Evolutionary conservation across 2,329 filamentous ascomycete genomes (phyloP).

Genomic region (Bipolaris sorokiniana): DNA sequence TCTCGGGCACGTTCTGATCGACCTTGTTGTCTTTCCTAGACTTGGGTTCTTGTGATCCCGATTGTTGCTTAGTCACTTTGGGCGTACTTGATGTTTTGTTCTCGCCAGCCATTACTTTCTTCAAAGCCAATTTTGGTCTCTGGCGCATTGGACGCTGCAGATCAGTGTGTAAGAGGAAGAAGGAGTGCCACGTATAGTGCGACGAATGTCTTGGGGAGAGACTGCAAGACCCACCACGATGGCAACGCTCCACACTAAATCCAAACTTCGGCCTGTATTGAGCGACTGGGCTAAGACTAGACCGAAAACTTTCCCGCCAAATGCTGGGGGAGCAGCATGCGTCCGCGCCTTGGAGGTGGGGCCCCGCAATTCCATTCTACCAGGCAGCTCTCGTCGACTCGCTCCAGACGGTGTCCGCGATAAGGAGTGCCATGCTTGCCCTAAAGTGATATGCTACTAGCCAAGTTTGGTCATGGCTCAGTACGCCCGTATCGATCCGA

Average conservation of each 20-base stretch:
- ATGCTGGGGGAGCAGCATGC: constrained; percentile 22
- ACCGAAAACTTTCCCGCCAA: constrained; percentile 19
- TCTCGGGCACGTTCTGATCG: constrained; percentile 22
- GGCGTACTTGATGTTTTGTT: constrained; percentile 17
- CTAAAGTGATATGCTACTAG: constrained; percentile 3
- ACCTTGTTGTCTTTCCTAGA: constrained; percentile 16
- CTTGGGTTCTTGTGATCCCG: constrained; percentile 24
- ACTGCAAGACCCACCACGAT: constrained; percentile 2
- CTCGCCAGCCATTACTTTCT: constrained; percentile 19
- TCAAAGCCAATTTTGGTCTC: background rate
- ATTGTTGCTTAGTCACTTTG: constrained; percentile 23
- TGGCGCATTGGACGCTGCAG: background rate
- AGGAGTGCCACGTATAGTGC: background rate
- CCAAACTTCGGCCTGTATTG: constrained; percentile 11
- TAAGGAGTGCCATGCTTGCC: background rate
- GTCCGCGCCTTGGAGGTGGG: constrained; percentile 29
- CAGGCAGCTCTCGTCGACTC: constrained; percentile 4
- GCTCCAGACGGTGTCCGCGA: background rate
- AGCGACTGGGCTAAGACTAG: constrained; percentile 21
- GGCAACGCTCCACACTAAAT: constrained; percentile 23
- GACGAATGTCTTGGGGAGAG: constrained; percentile 13
- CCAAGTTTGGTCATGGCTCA: background rate
- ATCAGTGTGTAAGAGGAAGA: background rate
- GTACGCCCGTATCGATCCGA: background rate
- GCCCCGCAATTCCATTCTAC: constrained; percentile 35